Conservation (phyloP, 2,329 filamentous ascomycete genomes). For the Tolypocladium tropicale region DNA sequence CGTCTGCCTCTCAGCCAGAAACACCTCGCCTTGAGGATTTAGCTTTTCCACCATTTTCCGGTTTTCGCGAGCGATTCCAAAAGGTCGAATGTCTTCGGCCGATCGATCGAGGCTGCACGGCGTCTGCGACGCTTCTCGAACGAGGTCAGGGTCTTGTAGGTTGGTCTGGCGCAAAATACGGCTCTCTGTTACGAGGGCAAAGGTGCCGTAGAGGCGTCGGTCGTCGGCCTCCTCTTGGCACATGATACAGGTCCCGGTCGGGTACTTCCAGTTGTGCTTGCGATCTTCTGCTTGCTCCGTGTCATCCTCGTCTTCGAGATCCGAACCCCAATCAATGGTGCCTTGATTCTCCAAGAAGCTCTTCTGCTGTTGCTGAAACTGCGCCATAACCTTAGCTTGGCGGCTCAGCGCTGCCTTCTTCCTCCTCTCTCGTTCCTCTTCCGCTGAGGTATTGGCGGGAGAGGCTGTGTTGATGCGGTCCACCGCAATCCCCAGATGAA, state of each 20-base stretch:
- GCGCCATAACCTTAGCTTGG: slow-evolving; percentile 91
- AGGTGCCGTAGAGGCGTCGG: slow-evolving; percentile 80
- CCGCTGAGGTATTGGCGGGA: slow-evolving; percentile 57
- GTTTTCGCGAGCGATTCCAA: slow-evolving; percentile 85
- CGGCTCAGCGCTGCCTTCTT: slow-evolving; percentile 85
- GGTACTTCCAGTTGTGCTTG: slow-evolving; percentile 70
- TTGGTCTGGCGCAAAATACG: slow-evolving; percentile 81
- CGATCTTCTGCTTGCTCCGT: slow-evolving; percentile 49
- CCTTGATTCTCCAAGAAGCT: slow-evolving; percentile 85
- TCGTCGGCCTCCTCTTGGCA: slow-evolving; percentile 96
- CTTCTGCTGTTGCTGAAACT: slow-evolving; percentile 96
- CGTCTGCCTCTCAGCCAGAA: slow-evolving; percentile 66
- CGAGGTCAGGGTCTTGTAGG: slow-evolving; percentile 68
- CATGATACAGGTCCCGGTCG: slow-evolving; percentile 84
- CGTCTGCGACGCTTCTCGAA: slow-evolving; percentile 70
- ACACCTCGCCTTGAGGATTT: slow-evolving; percentile 58
- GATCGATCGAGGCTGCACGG: slow-evolving; percentile 77
- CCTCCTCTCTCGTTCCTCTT: slow-evolving; percentile 70
- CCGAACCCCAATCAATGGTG: slow-evolving; percentile 74
- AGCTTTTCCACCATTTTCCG: slow-evolving; percentile 66
- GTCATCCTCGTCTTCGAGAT: slow-evolving; percentile 65
- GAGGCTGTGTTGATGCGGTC: slow-evolving; percentile 76
- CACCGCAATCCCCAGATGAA: slow-evolving; percentile 52
- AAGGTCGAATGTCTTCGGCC: slow-evolving; percentile 74
- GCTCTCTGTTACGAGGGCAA: slow-evolving; percentile 81